Base-by-base conservation (phyloP, 1,284 basidiomycete genomes). In the Blastosporella zonata region DNA sequence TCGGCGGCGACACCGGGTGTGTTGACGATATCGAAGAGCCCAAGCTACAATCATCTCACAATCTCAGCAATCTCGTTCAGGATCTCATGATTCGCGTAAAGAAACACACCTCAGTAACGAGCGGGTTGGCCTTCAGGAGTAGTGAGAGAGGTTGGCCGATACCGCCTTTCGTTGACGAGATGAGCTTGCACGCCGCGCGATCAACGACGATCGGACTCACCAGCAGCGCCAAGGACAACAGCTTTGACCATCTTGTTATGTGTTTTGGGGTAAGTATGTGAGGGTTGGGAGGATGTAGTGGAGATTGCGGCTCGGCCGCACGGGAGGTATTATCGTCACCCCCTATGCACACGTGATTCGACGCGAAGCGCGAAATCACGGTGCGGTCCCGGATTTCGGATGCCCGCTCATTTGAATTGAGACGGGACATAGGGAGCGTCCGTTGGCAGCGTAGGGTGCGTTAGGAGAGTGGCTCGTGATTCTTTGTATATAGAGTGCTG, bases 1-100 rank as follows among this genome's bases (percentile, higher is more conserved):
- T 98, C 94, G 58, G 86, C 91, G 49, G 93, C 93, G 58, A 99
- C 95, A 72, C 97, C 96, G 39, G 94, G 93, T 12, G 95, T 91
- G 69, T 93, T 91, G 68, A 93, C 89, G 71, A 99, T 95, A 91
- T 99, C 97, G 71, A 83, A 98, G 55, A 98, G 84, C 46, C 84
- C 77, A 53, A 99, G 85, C 80, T 89, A 57, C 22, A 34, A 13
- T 7, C 39, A 29, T 28, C 40, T 8, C 3, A 15, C n/a, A 34
- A 25, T 2, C 15, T 31, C 17, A 39, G 15, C 36, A 31, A 12
- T 18, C n/a, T n/a, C n/a, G n/a, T n/a, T n/a, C n/a, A n/a, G n/a
- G n/a, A n/a, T n/a, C n/a, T n/a, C n/a, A 13, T 18, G 13, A 18
- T 21, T 31, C 9, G 20, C 8, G 15, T 7, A 36, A 20, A 18